phyloP scores from a whole-genome alignment of 2,329 filamentous ascomycete genomes.

The Cladosporium colombiae region DNA sequence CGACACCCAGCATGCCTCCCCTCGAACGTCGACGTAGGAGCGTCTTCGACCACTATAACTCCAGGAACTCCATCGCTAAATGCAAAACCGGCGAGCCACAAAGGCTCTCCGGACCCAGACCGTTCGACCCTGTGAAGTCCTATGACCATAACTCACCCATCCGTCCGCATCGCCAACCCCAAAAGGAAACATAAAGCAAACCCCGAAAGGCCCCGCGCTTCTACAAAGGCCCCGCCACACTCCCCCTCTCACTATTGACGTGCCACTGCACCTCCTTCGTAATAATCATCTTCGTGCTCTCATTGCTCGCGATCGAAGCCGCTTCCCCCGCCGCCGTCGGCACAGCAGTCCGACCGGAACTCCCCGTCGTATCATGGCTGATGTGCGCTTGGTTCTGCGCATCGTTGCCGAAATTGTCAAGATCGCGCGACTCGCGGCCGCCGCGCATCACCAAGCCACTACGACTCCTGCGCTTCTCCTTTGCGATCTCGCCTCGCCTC shows the following conservation, averaged over 20 bases:
- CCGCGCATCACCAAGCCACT: neutral
- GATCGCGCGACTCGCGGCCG: neutral
- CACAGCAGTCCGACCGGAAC: neutral
- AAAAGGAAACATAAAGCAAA: neutral
- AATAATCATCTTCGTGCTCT: conserved; percentile 27
- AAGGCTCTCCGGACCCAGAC: neutral
- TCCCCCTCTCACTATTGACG: conserved; percentile 17
- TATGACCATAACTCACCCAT: neutral
- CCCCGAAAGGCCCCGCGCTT: neutral
- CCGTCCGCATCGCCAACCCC: neutral
- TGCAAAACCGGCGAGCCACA: neutral
- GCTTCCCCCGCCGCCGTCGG: neutral
- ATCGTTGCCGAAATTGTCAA: conserved; percentile 13
- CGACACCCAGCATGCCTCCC: neutral
- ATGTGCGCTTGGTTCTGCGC: conserved; percentile 1
- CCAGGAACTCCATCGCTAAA: neutral
- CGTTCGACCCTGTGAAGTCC: neutral
- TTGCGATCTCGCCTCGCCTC: neutral
- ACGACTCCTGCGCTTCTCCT: neutral
- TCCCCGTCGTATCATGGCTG: neutral
- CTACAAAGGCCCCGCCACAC: neutral
- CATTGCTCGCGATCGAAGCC: conserved; percentile 23
- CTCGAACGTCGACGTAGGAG: neutral
- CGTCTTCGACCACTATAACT: neutral
- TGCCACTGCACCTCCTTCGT: conserved; percentile 26